Base-by-base conservation (phyloP, 2,329 filamentous ascomycete species). In the Ophiostoma quercus region DNA sequence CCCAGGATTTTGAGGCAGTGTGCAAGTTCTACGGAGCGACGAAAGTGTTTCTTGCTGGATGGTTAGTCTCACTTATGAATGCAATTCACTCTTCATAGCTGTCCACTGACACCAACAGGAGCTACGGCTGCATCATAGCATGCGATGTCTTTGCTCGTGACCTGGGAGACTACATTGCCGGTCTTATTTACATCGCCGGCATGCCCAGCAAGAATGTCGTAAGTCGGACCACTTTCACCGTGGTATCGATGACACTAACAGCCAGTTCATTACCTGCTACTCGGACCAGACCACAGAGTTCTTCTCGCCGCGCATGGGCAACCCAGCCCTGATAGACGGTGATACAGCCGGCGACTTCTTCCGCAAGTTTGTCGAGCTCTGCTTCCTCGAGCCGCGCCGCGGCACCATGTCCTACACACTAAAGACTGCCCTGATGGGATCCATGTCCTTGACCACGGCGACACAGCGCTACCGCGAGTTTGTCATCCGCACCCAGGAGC, bases 1-100 rank as follows among this genome's bases (percentile, higher is more conserved):
- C 71, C 8, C 43, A 71, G 16, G 71, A 72, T 39, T 72, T 72
- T 68, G 70, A 68, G 19, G 71, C 71, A 1, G 71, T 72, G 2
- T 71, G 67, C 39, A n/a, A 51, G 3, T 54, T 41, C 22, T 72
- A 69, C 25, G 69, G 68, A 1, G 71, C 71, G n/a, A 70, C 65
- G 8, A 69, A 67, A 7, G 68, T 72, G 25, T 67, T 68, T 57
- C 1, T 71, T 0, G 71, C 70, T 0, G 71, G 71, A 6, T 72
- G 71, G 60, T 63, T 4, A 11, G 70, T 69, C 19, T 22, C 29
- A 3, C 3, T 6, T 4, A 63, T 1, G 2, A 3, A 32, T 29
- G 25, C 2, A 2, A 29, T 29, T 25, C 14, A 2, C 16, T n/a
- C 11, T 6, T 34, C 29, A 9, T 34, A 8, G 19, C 43, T 16